Percentiles rank a stretch among this genome's conserved stretches.
Evolutionary conservation across 495 filamentous ascomycete genomes (phyloP).

Genomic region (Penicillium silybi): DNA sequence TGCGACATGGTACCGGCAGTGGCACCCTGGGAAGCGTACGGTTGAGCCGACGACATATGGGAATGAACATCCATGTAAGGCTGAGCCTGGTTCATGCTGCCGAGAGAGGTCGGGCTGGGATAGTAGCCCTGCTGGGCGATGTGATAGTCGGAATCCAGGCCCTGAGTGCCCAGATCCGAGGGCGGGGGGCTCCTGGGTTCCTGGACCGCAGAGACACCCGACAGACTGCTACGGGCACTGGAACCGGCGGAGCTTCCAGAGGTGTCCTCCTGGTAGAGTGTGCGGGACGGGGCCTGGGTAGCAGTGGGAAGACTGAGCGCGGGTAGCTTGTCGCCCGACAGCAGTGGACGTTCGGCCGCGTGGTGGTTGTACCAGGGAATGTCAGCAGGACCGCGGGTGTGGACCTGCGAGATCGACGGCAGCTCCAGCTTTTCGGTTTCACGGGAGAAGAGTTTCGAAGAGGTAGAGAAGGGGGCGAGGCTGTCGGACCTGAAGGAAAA

Average conservation of each 20-base stretch:
- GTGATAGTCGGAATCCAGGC: constrained; percentile 39
- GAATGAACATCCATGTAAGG: constrained; percentile 82
- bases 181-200: constrained; percentile 35
- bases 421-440: constrained; percentile 98
- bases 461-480: not conserved
- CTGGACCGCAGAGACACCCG: constrained; percentile 29
- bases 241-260: constrained; percentile 13
- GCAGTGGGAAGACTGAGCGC: constrained; percentile 71
- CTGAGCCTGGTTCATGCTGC: constrained; percentile 81
- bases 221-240: constrained; percentile 39
- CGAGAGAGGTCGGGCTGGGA: constrained; percentile 41
- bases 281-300: constrained; percentile 48
- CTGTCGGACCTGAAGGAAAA: not conserved
- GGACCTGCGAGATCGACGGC: constrained; percentile 86
- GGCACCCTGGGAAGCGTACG: constrained; percentile 75
- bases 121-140: constrained; percentile 36
- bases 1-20: constrained; percentile 70
- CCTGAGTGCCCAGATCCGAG: constrained; percentile 34
- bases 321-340: constrained; percentile 73
- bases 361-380: constrained; percentile 72
- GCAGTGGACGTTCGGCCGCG: constrained; percentile 62
- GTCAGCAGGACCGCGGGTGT: constrained; percentile 82
- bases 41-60: constrained; percentile 78
- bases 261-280: constrained; percentile 39
- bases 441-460: constrained; percentile 13